Evolutionary conservation across 1,284 basidiomycete species (phyloP), one percentile per base, ranked within the genome.

Genomic region (Vanrija humicola): DNA sequence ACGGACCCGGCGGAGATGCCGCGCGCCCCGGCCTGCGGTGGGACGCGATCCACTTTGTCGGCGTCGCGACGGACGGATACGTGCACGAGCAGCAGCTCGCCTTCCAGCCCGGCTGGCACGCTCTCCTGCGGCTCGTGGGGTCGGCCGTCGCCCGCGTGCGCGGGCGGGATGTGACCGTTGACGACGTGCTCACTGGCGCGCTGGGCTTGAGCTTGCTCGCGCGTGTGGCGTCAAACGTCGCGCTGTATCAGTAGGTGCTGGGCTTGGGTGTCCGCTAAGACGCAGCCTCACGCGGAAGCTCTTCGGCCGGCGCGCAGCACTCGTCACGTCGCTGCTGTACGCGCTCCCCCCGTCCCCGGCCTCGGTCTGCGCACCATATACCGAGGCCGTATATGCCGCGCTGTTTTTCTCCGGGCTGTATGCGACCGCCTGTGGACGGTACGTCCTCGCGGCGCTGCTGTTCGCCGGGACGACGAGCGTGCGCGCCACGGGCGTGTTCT

Each of bases 61-160:
- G 82, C 58, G 82, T 90, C 46, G 88, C 89, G 0, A 50, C 59
- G 18, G 62, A 79, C 14, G 75, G 83, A 10, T 89, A 95, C 71
- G 69, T 75, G 5, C 86, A 84, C 72, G 95, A 98, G 72, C 83
- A 96, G 67, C 82, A 89, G 65, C 88, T 89, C 79, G 95, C 95
- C 0, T 98, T 93, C 70, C 83, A 92, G 61, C 88, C 89, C 2
- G 90, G 84, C 1, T 75, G 83, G 46, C 82, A 87, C 5, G 64
- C 78, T 6, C 51, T 87, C 42, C 81, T 91, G 72, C 79, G 81
- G 5, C 4, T 65, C 26, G 64, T 70, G 12, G 76, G 73, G 3
- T 43, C 62, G 43, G 34, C 3, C 0, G 43, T 39, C 9, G 34
- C 19, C 3, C 6, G 2, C 6, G 7, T 26, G 21, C 21, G 43